phyloP scores from a whole-genome alignment of 495 filamentous ascomycete genomes.

The Jackrogersella multiformis region DNA sequence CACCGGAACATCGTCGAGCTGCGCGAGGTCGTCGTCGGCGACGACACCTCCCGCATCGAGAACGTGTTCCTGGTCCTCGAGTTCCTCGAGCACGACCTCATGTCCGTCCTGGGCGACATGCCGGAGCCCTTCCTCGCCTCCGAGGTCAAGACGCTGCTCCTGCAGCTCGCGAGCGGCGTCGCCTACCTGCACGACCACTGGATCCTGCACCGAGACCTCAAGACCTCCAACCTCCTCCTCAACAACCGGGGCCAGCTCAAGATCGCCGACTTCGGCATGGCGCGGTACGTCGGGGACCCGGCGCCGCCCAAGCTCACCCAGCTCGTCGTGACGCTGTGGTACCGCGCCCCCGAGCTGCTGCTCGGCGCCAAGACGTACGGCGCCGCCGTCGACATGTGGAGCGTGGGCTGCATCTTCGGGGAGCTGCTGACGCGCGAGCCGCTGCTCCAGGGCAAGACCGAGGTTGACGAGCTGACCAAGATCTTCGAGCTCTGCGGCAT shows the following conservation, averaged over 20 bases:
- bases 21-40: slow-evolving; percentile 86
- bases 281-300: slow-evolving; percentile 85
- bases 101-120: slow-evolving; percentile 93
- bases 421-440: slow-evolving; percentile 88
- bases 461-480: slow-evolving; percentile 79
- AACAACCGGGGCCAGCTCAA: slow-evolving; percentile 96
- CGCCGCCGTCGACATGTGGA: slow-evolving; percentile 90
- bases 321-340: slow-evolving; percentile 97
- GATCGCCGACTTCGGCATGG: slow-evolving; percentile 98
- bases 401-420: slow-evolving; percentile 94
- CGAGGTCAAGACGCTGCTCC: slow-evolving; percentile 89
- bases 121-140: slow-evolving; percentile 91
- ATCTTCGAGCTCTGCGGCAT: slow-evolving; percentile 92
- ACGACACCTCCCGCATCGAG: slow-evolving; percentile 68
- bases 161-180: slow-evolving; percentile 83
- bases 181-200: slow-evolving; percentile 88
- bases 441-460: slow-evolving; percentile 89
- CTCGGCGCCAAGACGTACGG: slow-evolving; percentile 83
- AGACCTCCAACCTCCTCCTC: slow-evolving; percentile 94
- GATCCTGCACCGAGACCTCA: slow-evolving; percentile 97
- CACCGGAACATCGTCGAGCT: slow-evolving; percentile 67
- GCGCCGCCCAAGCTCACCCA: slow-evolving; percentile 81
- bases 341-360: slow-evolving; percentile 89
- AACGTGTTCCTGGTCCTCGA: slow-evolving; percentile 97
- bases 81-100: slow-evolving; percentile 97